phyloP scores from a whole-genome alignment of 2,329 filamentous ascomycete genomes.

The Colletotrichum sp. region DNA sequence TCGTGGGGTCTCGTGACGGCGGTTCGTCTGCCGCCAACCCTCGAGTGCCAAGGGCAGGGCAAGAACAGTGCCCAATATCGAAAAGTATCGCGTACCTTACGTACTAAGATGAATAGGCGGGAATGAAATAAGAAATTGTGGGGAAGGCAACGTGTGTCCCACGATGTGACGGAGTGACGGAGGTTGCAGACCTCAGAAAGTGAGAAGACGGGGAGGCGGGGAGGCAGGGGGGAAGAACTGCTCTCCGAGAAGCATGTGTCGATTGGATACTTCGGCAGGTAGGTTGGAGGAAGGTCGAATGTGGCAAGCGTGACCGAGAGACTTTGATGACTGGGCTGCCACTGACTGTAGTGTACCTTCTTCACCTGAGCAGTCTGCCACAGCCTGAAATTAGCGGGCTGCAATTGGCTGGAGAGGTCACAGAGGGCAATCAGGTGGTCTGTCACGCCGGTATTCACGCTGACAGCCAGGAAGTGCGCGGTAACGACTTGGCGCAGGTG shows the following conservation, averaged over 20 bases:
- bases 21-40: not conserved
- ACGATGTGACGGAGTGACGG: constrained; percentile 15
- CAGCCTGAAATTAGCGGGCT: not conserved
- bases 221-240: not conserved
- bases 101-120: not conserved
- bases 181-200: constrained; percentile 1
- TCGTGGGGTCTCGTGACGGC: not conserved
- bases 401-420: not conserved
- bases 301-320: constrained; percentile 7
- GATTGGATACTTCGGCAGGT: constrained; percentile 6
- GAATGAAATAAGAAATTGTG: constrained; percentile 16
- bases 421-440: constrained; percentile 2
- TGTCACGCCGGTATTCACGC: constrained; percentile 13
- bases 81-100: constrained; percentile 2
- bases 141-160: constrained; percentile 10
- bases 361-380: not conserved
- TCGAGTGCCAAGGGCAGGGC: constrained; percentile 3
- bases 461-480: not conserved
- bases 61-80: constrained; percentile 1
- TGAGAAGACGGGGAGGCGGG: not conserved
- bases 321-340: not conserved
- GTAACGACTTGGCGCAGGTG: not conserved
- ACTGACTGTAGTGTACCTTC: not conserved
- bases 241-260: not conserved
- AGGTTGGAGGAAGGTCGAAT: not conserved